phyloP scores from a whole-genome alignment of 441 rosid genomes.

The Omphalea diandra region DNA sequence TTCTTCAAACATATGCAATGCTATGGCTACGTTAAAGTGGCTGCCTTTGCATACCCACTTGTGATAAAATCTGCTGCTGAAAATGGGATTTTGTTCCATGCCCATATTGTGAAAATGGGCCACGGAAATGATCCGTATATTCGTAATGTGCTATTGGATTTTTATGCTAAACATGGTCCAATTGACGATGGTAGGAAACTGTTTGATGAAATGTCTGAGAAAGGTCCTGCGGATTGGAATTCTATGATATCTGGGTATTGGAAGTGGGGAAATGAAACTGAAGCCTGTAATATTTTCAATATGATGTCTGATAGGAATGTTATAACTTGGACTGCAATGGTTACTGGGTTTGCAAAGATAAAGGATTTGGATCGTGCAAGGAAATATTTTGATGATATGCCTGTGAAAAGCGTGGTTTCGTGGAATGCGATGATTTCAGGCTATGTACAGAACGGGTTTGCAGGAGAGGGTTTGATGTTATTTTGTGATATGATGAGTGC shows the following conservation, averaged over 20 bases:
- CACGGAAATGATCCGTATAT: constrained; percentile 51
- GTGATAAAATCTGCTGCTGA: constrained; percentile 37
- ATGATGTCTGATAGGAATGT: constrained; percentile 48
- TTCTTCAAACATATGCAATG: constrained; percentile 24
- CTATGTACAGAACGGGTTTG: constrained; percentile 43
- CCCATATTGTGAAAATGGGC: constrained; percentile 37
- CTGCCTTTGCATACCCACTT: constrained; percentile 29
- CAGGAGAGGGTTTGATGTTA: constrained; percentile 42
- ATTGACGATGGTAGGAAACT: constrained; percentile 41
- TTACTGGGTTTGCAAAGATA: constrained; percentile 52
- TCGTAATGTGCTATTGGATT: constrained; percentile 51
- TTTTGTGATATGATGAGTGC: constrained; percentile 50
- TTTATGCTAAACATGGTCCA: constrained; percentile 46
- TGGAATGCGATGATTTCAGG: constrained; percentile 66
- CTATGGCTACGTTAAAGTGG: constrained; percentile 20
- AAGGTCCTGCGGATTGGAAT: constrained; percentile 52
- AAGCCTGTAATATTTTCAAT: constrained; percentile 47
- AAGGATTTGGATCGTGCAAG: constrained; percentile 41
- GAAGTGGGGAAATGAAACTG: constrained; percentile 44
- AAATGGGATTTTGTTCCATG: constrained; percentile 33
- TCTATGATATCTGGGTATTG: constrained; percentile 52
- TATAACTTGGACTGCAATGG: constrained; percentile 63
- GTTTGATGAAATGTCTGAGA: constrained; percentile 39
- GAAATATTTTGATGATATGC: constrained; percentile 45
- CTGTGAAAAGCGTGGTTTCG: constrained; percentile 43